These are phyloP conservation scores for Podaxis carcinomalis DNA, from an alignment of 768 basidiomycete species.

Conservation along the genomic window DNA sequence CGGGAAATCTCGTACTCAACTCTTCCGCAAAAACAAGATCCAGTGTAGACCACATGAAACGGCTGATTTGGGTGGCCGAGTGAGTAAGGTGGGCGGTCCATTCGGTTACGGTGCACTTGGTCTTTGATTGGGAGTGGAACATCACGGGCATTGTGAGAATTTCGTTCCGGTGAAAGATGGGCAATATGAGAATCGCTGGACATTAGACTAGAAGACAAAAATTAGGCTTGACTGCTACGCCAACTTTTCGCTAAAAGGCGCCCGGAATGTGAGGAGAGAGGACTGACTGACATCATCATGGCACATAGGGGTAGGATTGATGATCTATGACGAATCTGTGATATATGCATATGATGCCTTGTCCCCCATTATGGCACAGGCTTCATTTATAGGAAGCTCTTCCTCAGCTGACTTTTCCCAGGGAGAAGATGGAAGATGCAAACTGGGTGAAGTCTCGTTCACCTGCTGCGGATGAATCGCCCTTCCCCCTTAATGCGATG, in stretches of 20 bases:
- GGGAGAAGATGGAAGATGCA: background rate
- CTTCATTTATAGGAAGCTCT: background rate
- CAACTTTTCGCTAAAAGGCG: no score
- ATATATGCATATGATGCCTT: background rate
- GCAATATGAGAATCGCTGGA: no score
- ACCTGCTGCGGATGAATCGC: background rate
- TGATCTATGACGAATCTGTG: background rate
- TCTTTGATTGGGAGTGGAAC: background rate
- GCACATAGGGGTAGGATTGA: no score
- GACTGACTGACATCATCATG: no score
- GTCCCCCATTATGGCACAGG: background rate
- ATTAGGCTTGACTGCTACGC: no score
- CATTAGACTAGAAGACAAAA: no score
- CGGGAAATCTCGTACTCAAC: conserved; percentile 5
- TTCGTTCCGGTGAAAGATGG: background rate
- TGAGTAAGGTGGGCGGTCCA: conserved; percentile 6
- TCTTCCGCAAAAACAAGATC: background rate
- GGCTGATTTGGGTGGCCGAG: background rate
- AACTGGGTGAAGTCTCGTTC: background rate
- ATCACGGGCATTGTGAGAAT: background rate
- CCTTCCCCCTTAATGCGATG: background rate
- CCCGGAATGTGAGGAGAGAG: no score
- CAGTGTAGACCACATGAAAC: background rate
- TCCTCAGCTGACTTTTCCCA: background rate
- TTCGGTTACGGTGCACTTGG: conserved; percentile 5